A percentile compares a stretch with the other conserved stretches of the same genome.
These are phyloP conservation scores for Tilletia setariae DNA, from an alignment of 1,284 basidiomycete genomes.

Conservation along the genomic window DNA sequence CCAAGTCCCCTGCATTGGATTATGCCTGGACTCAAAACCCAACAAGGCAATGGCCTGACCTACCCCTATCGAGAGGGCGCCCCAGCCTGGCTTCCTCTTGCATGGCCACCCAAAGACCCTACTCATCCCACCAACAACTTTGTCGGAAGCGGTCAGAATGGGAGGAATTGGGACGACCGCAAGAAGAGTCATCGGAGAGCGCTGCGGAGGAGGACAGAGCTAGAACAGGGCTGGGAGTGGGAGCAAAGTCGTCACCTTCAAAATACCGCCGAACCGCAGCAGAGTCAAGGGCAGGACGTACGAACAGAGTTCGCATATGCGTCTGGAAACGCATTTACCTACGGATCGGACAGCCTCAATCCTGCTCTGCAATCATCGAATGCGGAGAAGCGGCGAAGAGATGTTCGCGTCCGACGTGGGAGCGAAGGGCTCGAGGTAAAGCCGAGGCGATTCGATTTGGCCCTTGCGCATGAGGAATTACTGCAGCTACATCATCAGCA, in stretches of 20 bases:
- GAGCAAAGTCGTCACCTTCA: neutral
- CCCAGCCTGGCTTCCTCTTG: constrained; percentile 1
- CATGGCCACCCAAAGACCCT: constrained; percentile 10
- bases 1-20: constrained; percentile 6
- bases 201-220: neutral
- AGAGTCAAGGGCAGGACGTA: neutral
- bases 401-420: neutral
- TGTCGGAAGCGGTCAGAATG: neutral
- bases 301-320: neutral
- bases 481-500: neutral
- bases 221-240: constrained; percentile 6
- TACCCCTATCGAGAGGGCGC: neutral
- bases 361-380: neutral
- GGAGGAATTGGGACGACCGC: too few relatives aligned
- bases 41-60: neutral
- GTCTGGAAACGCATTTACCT: constrained; percentile 8
- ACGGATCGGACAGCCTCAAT: constrained; percentile 8
- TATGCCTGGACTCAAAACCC: neutral
- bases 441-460: constrained; percentile 6
- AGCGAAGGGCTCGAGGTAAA: constrained; percentile 11
- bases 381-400: neutral
- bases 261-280: neutral
- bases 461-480: neutral
- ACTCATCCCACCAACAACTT: neutral
- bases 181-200: neutral